Conservation (phyloP, 192 early-diverging fungal genomes). For the Coemansia sp. region DNA sequence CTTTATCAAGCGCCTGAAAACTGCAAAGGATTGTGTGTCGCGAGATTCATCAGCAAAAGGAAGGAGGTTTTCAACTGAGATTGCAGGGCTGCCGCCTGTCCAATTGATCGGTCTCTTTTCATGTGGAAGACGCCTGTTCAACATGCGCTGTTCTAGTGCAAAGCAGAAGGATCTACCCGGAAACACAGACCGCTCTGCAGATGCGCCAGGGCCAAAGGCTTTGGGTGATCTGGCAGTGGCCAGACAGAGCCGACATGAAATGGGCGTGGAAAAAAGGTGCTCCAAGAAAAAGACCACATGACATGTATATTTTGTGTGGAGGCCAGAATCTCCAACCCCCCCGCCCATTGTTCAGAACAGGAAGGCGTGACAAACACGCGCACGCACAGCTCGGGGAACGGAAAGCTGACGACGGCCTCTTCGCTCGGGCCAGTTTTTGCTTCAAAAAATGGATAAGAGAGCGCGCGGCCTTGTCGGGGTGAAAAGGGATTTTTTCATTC, state of each 20-base stretch:
- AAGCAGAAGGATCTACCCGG: neutral
- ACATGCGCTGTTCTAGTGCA: neutral
- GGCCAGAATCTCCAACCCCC: neutral
- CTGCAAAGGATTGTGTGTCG: too few species aligned
- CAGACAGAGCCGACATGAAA: neutral
- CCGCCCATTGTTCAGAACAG: neutral
- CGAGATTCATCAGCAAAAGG: neutral
- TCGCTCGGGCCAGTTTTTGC: constrained; percentile 1
- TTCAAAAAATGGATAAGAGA: constrained; percentile 1
- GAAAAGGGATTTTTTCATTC: neutral
- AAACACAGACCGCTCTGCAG: neutral
- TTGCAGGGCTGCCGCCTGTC: neutral
- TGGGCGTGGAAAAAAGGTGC: neutral
- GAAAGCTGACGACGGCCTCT: neutral
- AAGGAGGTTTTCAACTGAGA: neutral
- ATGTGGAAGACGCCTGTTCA: too few species aligned
- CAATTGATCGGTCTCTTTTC: too few species aligned
- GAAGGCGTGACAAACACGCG: neutral
- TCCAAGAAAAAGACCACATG: neutral
- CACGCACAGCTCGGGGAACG: neutral
- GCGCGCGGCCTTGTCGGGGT: neutral
- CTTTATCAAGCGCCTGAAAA: neutral
- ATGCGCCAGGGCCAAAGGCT: neutral
- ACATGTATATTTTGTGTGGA: neutral
- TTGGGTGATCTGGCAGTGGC: neutral